Evolutionary conservation across 495 filamentous ascomycete species (phyloP).

Genomic region (Hapsidospora chrysogenum): DNA sequence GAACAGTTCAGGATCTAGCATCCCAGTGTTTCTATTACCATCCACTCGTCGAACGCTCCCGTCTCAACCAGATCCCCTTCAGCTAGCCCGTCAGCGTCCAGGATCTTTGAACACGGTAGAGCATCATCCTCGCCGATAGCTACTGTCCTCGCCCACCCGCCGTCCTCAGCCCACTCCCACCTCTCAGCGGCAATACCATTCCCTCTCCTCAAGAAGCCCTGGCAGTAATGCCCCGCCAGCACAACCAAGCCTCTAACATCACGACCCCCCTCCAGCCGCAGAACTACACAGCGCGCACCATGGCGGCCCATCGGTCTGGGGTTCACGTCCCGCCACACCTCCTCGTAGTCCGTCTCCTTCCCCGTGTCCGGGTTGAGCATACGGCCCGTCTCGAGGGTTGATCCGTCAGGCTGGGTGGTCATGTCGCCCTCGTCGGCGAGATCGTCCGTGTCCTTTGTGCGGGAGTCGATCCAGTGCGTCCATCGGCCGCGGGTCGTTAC

Average conservation of each 20-base stretch:
- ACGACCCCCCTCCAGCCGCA: slow-evolving; percentile 13
- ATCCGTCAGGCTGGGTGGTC: slow-evolving; percentile 17
- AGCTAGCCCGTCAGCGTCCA: not conserved
- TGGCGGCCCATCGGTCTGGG: slow-evolving; percentile 7
- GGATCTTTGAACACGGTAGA: not conserved
- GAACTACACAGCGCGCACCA: slow-evolving; percentile 12
- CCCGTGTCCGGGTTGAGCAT: slow-evolving; percentile 31
- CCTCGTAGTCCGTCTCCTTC: slow-evolving; percentile 29
- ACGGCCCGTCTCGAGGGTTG: slow-evolving; percentile 28
- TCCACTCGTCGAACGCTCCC: too few species aligned
- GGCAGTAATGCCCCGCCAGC: slow-evolving; percentile 27
- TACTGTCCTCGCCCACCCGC: not conserved
- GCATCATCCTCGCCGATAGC: not conserved
- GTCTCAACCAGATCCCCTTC: too few species aligned
- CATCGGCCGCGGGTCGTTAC: slow-evolving; percentile 20
- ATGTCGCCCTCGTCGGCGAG: slow-evolving; percentile 35
- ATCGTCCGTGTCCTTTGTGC: slow-evolving; percentile 13
- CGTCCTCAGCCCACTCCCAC: slow-evolving; percentile 17
- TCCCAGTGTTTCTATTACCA: too few species aligned
- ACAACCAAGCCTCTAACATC: slow-evolving; percentile 25
- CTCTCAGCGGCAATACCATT: slow-evolving; percentile 22
- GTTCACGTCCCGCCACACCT: slow-evolving; percentile 26
- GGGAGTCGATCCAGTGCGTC: slow-evolving; percentile 36
- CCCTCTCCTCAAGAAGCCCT: slow-evolving; percentile 25
- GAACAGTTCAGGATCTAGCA: too few species aligned